phyloP scores from a whole-genome alignment of 768 basidiomycete species.

The Suillus variegatus region DNA sequence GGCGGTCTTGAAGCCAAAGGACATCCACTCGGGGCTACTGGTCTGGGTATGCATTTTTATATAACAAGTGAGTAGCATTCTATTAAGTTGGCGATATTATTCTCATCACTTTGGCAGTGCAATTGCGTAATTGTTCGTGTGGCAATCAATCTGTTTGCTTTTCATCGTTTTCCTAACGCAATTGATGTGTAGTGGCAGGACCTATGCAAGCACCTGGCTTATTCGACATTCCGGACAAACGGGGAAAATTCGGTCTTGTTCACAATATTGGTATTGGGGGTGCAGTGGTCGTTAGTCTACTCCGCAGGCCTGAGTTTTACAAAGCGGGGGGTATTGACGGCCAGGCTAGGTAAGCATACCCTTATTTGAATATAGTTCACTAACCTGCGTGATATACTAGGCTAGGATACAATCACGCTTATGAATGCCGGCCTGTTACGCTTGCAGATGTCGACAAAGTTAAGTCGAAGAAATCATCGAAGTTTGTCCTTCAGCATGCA shows the following conservation, averaged over 20 bases:
- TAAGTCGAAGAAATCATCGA: slow-evolving; percentile 64
- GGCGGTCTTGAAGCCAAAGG: slow-evolving; percentile 90
- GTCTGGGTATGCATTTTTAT: slow-evolving; percentile 86
- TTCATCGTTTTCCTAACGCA: neutral
- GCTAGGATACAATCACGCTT: slow-evolving; percentile 80
- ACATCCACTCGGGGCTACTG: slow-evolving; percentile 82
- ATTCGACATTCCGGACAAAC: slow-evolving; percentile 59
- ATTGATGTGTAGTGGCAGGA: slow-evolving; percentile 61
- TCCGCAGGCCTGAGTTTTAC: slow-evolving; percentile 79
- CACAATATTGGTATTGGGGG: slow-evolving; percentile 86
- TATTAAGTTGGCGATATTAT: neutral
- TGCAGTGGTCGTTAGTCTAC: slow-evolving; percentile 73
- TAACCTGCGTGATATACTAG: slow-evolving; percentile 34
- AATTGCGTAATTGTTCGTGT: slow-evolving; percentile 62
- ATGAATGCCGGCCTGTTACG: slow-evolving; percentile 63
- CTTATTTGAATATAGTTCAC: neutral
- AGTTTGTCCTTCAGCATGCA: slow-evolving; percentile 40
- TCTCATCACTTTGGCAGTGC: slow-evolving; percentile 47
- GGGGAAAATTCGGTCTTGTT: slow-evolving; percentile 78
- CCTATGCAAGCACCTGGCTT: slow-evolving; percentile 80
- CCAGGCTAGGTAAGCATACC: slow-evolving; percentile 48
- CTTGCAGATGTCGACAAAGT: slow-evolving; percentile 71
- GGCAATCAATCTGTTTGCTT: slow-evolving; percentile 12
- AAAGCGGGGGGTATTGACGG: slow-evolving; percentile 68
- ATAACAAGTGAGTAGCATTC: slow-evolving; percentile 59